phyloP scores from a whole-genome alignment of 257 asterid genomes.

The Rubia yunnanensis region DNA sequence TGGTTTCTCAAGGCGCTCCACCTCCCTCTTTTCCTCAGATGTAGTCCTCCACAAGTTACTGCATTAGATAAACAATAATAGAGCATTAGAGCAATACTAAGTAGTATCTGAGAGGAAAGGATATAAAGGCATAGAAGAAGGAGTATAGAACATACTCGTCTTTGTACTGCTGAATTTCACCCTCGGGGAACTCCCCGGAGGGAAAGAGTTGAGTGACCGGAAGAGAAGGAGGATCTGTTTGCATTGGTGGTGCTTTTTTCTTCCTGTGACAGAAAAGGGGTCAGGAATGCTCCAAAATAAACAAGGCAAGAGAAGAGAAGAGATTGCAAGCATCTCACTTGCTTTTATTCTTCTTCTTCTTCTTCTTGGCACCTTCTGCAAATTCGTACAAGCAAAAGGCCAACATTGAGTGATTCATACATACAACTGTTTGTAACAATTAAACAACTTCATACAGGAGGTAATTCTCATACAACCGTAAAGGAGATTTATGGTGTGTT shows the following conservation, averaged over 20 bases:
- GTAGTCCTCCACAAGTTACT: conserved; percentile 97
- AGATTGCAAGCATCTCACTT: conserved; percentile 45
- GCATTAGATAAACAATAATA: conserved; percentile 11
- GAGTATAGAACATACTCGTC: conserved; percentile 57
- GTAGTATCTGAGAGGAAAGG: background rate
- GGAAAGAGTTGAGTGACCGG: conserved; percentile 76
- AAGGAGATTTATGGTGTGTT: too few relatives aligned
- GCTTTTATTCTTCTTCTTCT: conserved; percentile 61
- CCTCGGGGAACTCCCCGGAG: conserved; percentile 94
- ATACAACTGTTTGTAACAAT: background rate
- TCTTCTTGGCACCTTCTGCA: conserved; percentile 85
- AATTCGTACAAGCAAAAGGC: conserved; percentile 11
- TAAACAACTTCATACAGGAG: background rate
- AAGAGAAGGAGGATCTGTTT: conserved; percentile 88
- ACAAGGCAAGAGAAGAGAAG: background rate
- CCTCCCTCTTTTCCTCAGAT: conserved; percentile 93
- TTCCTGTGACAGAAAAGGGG: conserved; percentile 38
- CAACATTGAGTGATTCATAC: background rate
- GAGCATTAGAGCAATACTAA: background rate
- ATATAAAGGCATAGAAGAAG: background rate
- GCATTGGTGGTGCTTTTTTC: conserved; percentile 67
- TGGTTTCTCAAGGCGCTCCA: conserved; percentile 86
- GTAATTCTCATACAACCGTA: too few relatives aligned
- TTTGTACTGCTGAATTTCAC: conserved; percentile 94
- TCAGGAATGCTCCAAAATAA: conserved; percentile 6